Conservation (phyloP, 352 stramenopile genomes). For the Aphanomyces stellatus region DNA sequence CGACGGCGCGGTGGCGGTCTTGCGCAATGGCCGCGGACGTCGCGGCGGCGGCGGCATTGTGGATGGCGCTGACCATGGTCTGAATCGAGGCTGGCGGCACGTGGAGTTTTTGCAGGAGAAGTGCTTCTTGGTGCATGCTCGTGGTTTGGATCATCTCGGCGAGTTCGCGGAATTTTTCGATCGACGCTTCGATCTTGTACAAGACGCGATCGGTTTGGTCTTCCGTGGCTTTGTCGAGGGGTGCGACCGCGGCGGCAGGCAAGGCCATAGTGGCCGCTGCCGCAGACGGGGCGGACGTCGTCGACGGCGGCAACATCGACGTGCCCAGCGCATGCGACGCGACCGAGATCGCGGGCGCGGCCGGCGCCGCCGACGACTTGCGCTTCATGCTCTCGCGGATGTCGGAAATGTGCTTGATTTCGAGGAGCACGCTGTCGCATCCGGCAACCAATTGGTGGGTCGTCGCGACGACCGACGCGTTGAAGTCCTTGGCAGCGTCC, state of each 20-base stretch:
- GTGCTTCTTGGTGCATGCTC: slow-evolving; percentile 77
- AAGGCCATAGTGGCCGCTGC: background rate
- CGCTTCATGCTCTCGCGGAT: slow-evolving; percentile 27
- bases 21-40: slow-evolving; percentile 65
- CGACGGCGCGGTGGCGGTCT: slow-evolving; percentile 43
- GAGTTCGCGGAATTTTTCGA: slow-evolving; percentile 60
- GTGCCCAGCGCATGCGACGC: slow-evolving; percentile 4
- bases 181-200: slow-evolving; percentile 61
- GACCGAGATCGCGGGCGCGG: background rate
- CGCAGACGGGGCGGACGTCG: background rate
- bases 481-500: slow-evolving; percentile 77
- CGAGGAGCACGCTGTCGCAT: slow-evolving; percentile 62
- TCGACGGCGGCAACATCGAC: slow-evolving; percentile 7
- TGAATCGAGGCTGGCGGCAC: slow-evolving; percentile 49
- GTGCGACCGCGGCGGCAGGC: background rate
- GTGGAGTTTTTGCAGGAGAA: slow-evolving; percentile 65
- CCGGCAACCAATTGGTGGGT: slow-evolving; percentile 67
- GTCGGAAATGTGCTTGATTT: slow-evolving; percentile 65
- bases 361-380: background rate
- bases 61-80: slow-evolving; percentile 43
- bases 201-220: slow-evolving; percentile 73
- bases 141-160: slow-evolving; percentile 74
- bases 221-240: slow-evolving; percentile 54
- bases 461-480: slow-evolving; percentile 76
- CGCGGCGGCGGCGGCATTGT: slow-evolving; percentile 49